Evolutionary conservation across 129 eudicot genomes (phyloP).

Genomic region (Smallanthus sonchifolius): DNA sequence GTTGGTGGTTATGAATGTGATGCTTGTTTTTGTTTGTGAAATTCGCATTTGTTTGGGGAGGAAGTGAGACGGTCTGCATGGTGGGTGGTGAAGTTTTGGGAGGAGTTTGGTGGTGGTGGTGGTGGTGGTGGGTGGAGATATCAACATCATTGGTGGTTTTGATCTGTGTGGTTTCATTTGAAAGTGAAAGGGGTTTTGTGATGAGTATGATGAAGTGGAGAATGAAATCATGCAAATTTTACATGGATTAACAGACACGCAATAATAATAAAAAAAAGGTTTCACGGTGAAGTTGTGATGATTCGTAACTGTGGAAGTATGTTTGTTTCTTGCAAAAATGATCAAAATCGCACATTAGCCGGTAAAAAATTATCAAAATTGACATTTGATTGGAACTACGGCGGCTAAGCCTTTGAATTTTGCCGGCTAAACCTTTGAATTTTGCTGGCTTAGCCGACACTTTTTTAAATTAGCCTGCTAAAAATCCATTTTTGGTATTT

Average conservation of each 20-base stretch:
- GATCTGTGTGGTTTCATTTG: neutral
- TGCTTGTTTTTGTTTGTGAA: neutral
- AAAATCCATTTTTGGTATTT: too few relatives aligned
- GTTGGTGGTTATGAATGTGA: neutral
- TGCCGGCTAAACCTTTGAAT: too few relatives aligned
- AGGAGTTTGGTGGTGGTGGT: neutral
- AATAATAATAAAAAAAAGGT: neutral
- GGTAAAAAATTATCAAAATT: too few relatives aligned
- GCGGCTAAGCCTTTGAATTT: too few relatives aligned
- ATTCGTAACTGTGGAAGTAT: too few relatives aligned
- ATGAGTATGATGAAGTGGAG: neutral
- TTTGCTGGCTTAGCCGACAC: too few relatives aligned
- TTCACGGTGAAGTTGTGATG: neutral
- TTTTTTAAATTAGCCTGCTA: too few relatives aligned
- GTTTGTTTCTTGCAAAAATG: too few relatives aligned
- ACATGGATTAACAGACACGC: constrained; percentile 16
- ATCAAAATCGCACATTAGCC: too few relatives aligned
- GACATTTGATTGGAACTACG: too few relatives aligned
- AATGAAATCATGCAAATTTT: constrained; percentile 21
- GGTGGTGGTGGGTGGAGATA: neutral
- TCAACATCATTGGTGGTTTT: constrained; percentile 10
- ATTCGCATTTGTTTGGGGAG: neutral
- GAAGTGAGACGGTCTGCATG: constrained; percentile 14
- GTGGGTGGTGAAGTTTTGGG: constrained; percentile 12
- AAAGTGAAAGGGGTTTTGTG: neutral